Base-by-base conservation (phyloP, 768 basidiomycete species). In the Tricholoma furcatifolium region DNA sequence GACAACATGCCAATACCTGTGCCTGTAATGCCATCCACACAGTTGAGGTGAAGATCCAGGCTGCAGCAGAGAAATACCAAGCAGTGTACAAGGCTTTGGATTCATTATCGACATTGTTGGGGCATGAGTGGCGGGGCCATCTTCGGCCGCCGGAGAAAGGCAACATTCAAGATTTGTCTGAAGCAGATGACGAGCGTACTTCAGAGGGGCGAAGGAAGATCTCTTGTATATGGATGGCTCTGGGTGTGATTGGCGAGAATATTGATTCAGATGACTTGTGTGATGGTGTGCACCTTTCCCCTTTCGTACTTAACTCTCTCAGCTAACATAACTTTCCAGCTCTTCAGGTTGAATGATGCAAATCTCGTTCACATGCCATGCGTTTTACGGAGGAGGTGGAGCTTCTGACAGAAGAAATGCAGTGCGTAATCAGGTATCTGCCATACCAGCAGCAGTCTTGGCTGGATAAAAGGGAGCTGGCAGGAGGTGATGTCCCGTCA, bases 141-240 rank as follows among this genome's bases (percentile, higher is more conserved):
- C 51, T 54, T 14, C 36, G 23, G 24, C 32, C 30, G 8, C 42
- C 61, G 1, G 39, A 18, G 14, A n/a, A 56, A 4, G 31, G 17
- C 10, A 51, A 63, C 31, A 55, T 61, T 24, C n/a, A 51, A 0
- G 58, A 51, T 32, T 17, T 62, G 6, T 53, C 53, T 18, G 50
- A 54, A 31, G 58, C 44, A 6, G 43, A 45, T 12, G 15, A 53
- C 2, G 36, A 50, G 1, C 15, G 2, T 1, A 17, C 32, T 9
- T 50, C 36, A 0, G 53, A 57, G 27, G 60, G 60, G 3, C 34
- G 34, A 21, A 27, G 41, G 27, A 39, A 21, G 21, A 14, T 60
- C 32, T 57, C 53, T 1, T 62, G 58, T 57, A 59, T 56, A 31
- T 59, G 58, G 55, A 50, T 20, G 15, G 31, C 35, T 3, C n/a